A percentile compares a stretch with the other conserved stretches of the same genome.
Conservation (phyloP, 495 filamentous ascomycete species). For the Apiosordaria backusii region DNA sequence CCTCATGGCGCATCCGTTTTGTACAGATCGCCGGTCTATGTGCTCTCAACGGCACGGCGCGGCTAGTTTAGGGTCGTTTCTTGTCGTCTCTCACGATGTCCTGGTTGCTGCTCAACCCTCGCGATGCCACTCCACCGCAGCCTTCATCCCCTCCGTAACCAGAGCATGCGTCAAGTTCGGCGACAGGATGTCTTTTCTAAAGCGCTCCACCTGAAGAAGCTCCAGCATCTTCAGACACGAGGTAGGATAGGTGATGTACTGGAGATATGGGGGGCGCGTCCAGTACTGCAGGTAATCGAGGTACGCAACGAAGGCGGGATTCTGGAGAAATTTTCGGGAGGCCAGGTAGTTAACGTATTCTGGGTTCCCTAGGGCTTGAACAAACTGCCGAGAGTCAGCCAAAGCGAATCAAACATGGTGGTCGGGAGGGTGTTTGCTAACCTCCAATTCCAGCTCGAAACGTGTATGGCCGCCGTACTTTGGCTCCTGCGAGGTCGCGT, state of each 20-base stretch:
- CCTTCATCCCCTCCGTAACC: slow-evolving; percentile 54
- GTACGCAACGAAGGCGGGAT: slow-evolving; percentile 73
- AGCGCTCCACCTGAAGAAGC: slow-evolving; percentile 76
- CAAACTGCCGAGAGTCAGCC: slow-evolving; percentile 54
- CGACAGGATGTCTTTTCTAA: slow-evolving; percentile 75
- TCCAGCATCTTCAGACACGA: slow-evolving; percentile 79
- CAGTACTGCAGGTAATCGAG: slow-evolving; percentile 84
- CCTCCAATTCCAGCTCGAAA: slow-evolving; percentile 74
- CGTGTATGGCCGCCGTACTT: slow-evolving; percentile 63
- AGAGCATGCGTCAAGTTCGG: slow-evolving; percentile 66
- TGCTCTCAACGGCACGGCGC: background rate
- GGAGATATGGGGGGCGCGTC: slow-evolving; percentile 74
- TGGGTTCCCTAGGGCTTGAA: slow-evolving; percentile 81
- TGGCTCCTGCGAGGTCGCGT: slow-evolving; percentile 31
- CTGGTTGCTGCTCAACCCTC: slow-evolving; percentile 23
- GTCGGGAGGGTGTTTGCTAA: slow-evolving; percentile 24
- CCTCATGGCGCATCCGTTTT: background rate
- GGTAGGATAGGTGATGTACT: slow-evolving; percentile 76
- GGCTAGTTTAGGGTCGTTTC: background rate
- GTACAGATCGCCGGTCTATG: background rate
- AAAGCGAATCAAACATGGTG: background rate
- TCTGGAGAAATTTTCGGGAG: slow-evolving; percentile 56
- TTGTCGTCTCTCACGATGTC: slow-evolving; percentile 5
- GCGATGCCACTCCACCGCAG: slow-evolving; percentile 46
- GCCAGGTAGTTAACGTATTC: slow-evolving; percentile 81